Evolutionary conservation across 768 basidiomycete species (phyloP), one percentile per base, ranked within the genome.

Genomic region (Leccinum disarticulatum): DNA sequence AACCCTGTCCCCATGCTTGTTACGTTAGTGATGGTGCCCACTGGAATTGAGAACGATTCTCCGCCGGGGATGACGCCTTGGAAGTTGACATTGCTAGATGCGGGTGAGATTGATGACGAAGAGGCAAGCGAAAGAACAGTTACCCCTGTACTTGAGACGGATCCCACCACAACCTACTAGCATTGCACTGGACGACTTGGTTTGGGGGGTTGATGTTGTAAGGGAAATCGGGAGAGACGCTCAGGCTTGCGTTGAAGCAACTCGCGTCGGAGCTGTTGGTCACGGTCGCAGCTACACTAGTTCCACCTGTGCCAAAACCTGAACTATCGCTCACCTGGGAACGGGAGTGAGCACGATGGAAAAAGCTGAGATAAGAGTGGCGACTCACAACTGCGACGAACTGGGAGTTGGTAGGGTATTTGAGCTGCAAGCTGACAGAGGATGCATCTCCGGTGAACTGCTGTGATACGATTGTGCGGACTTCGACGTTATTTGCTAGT

Each of bases 11-110:
- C 87, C 61, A 83, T 68, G 0, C 64, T 58, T 0, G 67, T 28
- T 3, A 80, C 71, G 8, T 77, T 68, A 9, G 87, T 81, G 22
- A 87, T 69, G 3, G 67, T 31, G 13, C 78, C 78, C 62, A 80
- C 61, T 1, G 87, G 87, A 49, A 93, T 81, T 6, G 77, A 65
- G 68, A 92, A 90, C 0, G 90, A 90, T 54, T 89, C 77, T 13
- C 91, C 91, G 1, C 91, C 91, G 1, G 91, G 91, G 33, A 93
- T 91, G 47, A 91, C 77, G 3, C 89, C 89, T 27, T 83, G 76
- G 69, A 90, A 89, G 35, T 70, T 79, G n/a, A 84, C 80, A 1
- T 68, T 82, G 15, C 88, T 88, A 60, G 27, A 54, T 33, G 43
- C 7, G 51, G 1, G 25, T 47, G 36, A 28, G 53, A n/a, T 3